A percentile compares a stretch with the other conserved stretches of the same genome.
These are phyloP conservation scores for Polymyxa betae DNA, from an alignment of 208 protist species.

Conservation along the genomic window DNA sequence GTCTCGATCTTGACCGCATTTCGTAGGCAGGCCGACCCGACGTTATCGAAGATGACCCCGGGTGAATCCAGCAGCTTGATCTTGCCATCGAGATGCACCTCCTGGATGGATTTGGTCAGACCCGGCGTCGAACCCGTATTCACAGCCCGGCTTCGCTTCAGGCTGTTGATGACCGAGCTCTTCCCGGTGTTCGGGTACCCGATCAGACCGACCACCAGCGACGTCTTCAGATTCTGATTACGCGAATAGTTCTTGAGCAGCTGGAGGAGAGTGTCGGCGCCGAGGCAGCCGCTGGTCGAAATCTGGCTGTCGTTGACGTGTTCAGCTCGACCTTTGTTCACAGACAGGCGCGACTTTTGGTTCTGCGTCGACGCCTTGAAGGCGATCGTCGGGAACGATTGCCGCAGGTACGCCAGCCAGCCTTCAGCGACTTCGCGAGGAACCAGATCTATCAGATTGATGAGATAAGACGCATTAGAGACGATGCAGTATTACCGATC, in stretches of 20 bases:
- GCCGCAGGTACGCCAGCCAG: slow-evolving; percentile 64
- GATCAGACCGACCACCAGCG: slow-evolving; percentile 38
- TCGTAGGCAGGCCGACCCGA: slow-evolving; percentile 18
- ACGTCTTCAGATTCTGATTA: neutral
- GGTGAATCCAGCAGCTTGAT: slow-evolving; percentile 65
- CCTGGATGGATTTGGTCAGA: slow-evolving; percentile 57
- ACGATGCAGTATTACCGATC: neutral
- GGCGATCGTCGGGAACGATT: slow-evolving; percentile 60
- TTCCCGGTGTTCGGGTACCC: slow-evolving; percentile 65
- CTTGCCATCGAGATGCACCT: slow-evolving; percentile 58
- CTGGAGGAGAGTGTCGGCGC: slow-evolving; percentile 59
- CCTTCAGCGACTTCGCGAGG: slow-evolving; percentile 62
- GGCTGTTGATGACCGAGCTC: slow-evolving; percentile 63
- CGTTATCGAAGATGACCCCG: slow-evolving; percentile 60
- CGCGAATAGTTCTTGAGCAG: slow-evolving; percentile 58
- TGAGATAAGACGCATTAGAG: neutral
- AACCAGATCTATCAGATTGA: slow-evolving; percentile 63
- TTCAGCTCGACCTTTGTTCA: neutral
- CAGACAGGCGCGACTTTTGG: slow-evolving; percentile 18
- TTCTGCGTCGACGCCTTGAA: slow-evolving; percentile 61
- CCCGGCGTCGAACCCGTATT: slow-evolving; percentile 57
- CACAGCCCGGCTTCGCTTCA: slow-evolving; percentile 56
- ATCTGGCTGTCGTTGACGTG: too few species aligned
- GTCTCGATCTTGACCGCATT: slow-evolving; percentile 62
- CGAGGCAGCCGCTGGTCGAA: slow-evolving; percentile 54